Evolutionary conservation across 2,329 filamentous ascomycete genomes (phyloP).

Genomic region (Hansfordia pulvinata): DNA sequence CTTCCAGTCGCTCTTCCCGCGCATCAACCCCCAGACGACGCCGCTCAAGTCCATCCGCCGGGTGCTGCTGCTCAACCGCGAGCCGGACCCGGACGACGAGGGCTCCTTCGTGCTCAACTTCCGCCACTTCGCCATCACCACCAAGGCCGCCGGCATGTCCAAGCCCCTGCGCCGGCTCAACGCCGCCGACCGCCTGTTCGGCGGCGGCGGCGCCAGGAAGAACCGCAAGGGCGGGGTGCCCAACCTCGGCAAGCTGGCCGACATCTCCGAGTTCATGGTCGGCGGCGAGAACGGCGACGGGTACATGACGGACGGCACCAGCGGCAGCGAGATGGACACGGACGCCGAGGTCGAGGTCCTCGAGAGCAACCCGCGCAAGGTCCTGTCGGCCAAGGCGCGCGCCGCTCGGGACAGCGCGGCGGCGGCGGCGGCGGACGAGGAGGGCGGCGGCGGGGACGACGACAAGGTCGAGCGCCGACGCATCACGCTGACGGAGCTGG

Average conservation of each 20-base stretch:
- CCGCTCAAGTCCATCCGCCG: slow-evolving; percentile 86
- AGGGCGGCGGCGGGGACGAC: slow-evolving; percentile 24
- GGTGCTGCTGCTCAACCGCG: slow-evolving; percentile 81
- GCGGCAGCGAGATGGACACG: slow-evolving; percentile 84
- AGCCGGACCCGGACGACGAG: slow-evolving; percentile 40
- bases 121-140: slow-evolving; percentile 90
- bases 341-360: slow-evolving; percentile 89
- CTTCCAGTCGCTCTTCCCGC: slow-evolving; percentile 92
- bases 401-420: slow-evolving; percentile 27
- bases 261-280: slow-evolving; percentile 90
- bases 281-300: slow-evolving; percentile 65
- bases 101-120: slow-evolving; percentile 74
- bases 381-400: slow-evolving; percentile 38
- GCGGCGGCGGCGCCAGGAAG: slow-evolving; percentile 22
- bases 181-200: slow-evolving; percentile 67
- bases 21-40: slow-evolving; percentile 83
- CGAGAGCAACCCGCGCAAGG: slow-evolving; percentile 48
- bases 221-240: slow-evolving; percentile 62
- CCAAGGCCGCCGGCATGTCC: slow-evolving; percentile 71
- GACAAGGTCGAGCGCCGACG: slow-evolving; percentile 66
- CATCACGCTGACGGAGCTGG: slow-evolving; percentile 84
- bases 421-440: slow-evolving; percentile 25
- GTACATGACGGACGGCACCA: slow-evolving; percentile 75
- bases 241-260: slow-evolving; percentile 79
- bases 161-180: slow-evolving; percentile 74